Conservation (phyloP, 768 basidiomycete genomes). For the Termitomyces heimii region DNA sequence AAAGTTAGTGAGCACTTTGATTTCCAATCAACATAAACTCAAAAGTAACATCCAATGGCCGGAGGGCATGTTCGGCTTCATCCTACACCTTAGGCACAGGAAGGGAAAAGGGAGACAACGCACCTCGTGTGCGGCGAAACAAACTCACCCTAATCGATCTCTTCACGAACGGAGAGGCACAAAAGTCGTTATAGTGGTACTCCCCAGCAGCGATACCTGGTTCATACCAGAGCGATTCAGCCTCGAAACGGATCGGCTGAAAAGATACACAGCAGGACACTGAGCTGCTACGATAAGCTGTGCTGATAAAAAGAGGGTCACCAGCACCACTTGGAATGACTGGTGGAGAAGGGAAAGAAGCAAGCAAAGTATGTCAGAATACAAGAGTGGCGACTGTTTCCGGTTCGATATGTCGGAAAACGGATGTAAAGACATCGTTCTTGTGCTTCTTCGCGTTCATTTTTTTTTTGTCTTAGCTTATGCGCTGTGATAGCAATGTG, state of each 20-base stretch:
- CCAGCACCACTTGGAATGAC: slow-evolving; percentile 10
- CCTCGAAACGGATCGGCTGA: slow-evolving; percentile 3
- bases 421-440: not conserved
- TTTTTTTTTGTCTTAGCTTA: slow-evolving; percentile 1
- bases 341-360: slow-evolving; percentile 5
- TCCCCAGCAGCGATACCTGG: no score
- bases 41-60: not conserved
- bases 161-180: not conserved
- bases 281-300: slow-evolving; percentile 1
- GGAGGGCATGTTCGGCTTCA: no score
- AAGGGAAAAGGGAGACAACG: not conserved
- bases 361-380: not conserved
- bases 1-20: not conserved
- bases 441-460: no score
- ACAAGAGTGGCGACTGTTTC: slow-evolving; percentile 8
- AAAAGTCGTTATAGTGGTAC: not conserved
- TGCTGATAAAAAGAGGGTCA: slow-evolving; percentile 4
- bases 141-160: no score
- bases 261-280: slow-evolving; percentile 2
- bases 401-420: slow-evolving; percentile 12
- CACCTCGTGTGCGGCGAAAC: no score
- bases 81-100: no score
- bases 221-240: not conserved
- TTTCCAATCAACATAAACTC: not conserved
- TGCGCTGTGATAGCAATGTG: slow-evolving; percentile 3